A percentile compares a stretch with the other conserved stretches of the same genome.
phyloP scores from a whole-genome alignment of 306 rosid species.

The Mimosa bimucronata region DNA sequence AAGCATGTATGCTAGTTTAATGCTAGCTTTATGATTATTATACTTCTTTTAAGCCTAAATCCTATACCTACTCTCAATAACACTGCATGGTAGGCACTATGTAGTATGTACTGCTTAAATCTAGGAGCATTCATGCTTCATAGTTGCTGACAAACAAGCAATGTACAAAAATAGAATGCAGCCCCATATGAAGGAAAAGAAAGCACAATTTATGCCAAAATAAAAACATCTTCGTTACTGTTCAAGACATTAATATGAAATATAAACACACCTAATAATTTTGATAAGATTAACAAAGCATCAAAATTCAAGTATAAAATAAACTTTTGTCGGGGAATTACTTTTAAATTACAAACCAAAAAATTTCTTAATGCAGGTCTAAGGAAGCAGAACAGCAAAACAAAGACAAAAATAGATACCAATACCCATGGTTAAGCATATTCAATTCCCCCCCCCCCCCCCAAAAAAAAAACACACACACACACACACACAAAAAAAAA shows the following conservation, averaged over 20 bases:
- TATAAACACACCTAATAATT: neutral
- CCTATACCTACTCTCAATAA: neutral
- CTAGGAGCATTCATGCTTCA: neutral
- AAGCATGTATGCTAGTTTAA: neutral
- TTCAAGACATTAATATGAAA: neutral
- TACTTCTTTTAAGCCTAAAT: neutral
- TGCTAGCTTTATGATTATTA: neutral
- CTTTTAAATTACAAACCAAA: neutral
- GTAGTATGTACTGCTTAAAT: neutral
- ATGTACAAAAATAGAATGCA: neutral
- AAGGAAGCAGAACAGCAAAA: neutral
- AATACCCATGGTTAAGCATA: conserved; percentile 2
- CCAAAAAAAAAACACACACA: too few species aligned
- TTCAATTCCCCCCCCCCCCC: too few species aligned
- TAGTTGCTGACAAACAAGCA: conserved; percentile 8
- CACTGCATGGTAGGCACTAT: neutral
- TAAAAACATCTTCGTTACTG: neutral
- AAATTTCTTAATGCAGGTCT: neutral
- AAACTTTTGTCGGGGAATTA: conserved; percentile 1
- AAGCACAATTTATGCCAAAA: conserved; percentile 18
- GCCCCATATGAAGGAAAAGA: conserved; percentile 19
- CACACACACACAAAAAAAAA: too few species aligned
- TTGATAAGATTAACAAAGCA: neutral
- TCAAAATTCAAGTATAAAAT: conserved; percentile 26
- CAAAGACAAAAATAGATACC: neutral